Conservation (phyloP, 2,329 filamentous ascomycete genomes). For the Biscogniauxia marginata region DNA sequence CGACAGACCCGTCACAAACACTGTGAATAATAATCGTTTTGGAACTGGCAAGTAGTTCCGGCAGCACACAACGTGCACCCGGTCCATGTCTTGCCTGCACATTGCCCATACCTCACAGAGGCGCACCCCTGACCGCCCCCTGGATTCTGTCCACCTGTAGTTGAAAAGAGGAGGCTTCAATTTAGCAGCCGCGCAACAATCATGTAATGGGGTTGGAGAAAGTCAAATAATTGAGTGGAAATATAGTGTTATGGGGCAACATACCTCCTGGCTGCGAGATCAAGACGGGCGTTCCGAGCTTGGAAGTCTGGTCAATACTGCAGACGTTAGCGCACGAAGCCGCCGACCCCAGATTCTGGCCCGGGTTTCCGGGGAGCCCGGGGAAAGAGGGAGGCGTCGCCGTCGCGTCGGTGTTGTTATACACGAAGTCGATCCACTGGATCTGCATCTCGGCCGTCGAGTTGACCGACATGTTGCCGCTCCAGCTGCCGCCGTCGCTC, state of each 20-base stretch:
- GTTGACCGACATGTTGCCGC: slow-evolving; percentile 40
- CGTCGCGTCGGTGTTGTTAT: slow-evolving; percentile 37
- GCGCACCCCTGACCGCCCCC: slow-evolving; percentile 18
- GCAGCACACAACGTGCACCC: slow-evolving; percentile 25
- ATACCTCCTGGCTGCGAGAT: slow-evolving; percentile 21
- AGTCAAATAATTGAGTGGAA: too few species aligned
- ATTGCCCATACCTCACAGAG: slow-evolving; percentile 30
- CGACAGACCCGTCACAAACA: slow-evolving; percentile 22
- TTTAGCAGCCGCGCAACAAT: slow-evolving; percentile 6
- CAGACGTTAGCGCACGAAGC: slow-evolving; percentile 35
- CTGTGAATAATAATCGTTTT: slow-evolving; percentile 32
- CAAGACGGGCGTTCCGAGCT: slow-evolving; percentile 37
- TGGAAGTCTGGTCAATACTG: slow-evolving; percentile 38
- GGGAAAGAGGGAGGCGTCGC: slow-evolving; percentile 9
- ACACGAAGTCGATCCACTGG: slow-evolving; percentile 52
- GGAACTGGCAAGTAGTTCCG: slow-evolving; percentile 27
- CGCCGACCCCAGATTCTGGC: slow-evolving; percentile 1
- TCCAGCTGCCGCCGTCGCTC: slow-evolving; percentile 52
- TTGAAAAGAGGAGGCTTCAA: neutral
- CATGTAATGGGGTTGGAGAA: too few species aligned
- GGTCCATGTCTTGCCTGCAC: slow-evolving; percentile 29
- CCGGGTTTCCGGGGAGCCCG: neutral
- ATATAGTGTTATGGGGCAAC: slow-evolving; percentile 1
- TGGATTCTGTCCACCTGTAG: slow-evolving; percentile 8
- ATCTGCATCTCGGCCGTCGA: slow-evolving; percentile 46